Percentiles rank a stretch among this genome's conserved stretches.
Conservation (phyloP, 1,139 yeast genomes). For the Meyerozyma elateridarum region DNA sequence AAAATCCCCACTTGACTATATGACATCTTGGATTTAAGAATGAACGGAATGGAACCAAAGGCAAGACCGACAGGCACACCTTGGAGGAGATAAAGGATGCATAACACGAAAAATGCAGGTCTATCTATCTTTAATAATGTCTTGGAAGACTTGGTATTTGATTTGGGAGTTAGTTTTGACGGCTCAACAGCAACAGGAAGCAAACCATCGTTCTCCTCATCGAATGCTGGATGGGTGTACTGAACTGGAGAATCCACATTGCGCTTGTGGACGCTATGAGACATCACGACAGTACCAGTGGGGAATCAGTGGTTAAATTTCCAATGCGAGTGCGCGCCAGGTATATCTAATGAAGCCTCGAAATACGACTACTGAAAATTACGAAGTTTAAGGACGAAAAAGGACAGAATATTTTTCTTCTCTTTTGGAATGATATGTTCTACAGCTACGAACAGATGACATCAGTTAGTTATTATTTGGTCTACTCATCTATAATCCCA, state of each 20-base stretch:
- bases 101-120: slow-evolving; percentile 69
- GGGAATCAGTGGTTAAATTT: too few relatives aligned
- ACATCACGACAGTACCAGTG: too few relatives aligned
- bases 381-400: too few relatives aligned
- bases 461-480: too few relatives aligned
- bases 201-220: slow-evolving; percentile 31
- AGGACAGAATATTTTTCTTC: too few relatives aligned
- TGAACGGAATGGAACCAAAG: slow-evolving; percentile 92
- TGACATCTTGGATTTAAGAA: slow-evolving; percentile 75
- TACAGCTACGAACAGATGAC: too few relatives aligned
- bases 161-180: slow-evolving; percentile 1
- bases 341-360: too few relatives aligned
- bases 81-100: slow-evolving; percentile 73
- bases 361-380: too few relatives aligned
- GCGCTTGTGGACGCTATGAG: slow-evolving; percentile 15
- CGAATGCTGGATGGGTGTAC: slow-evolving; percentile 22
- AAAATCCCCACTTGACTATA: slow-evolving; percentile 90
- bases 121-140: slow-evolving; percentile 34
- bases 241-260: slow-evolving; percentile 14
- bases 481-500: slow-evolving; percentile 66
- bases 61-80: slow-evolving; percentile 97
- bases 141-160: slow-evolving; percentile 1
- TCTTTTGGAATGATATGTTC: too few relatives aligned
- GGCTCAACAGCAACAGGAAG: slow-evolving; percentile 23
- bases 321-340: too few relatives aligned